phyloP scores from a whole-genome alignment of 768 basidiomycete genomes.

The Pleurotus salmoneostramineus region DNA sequence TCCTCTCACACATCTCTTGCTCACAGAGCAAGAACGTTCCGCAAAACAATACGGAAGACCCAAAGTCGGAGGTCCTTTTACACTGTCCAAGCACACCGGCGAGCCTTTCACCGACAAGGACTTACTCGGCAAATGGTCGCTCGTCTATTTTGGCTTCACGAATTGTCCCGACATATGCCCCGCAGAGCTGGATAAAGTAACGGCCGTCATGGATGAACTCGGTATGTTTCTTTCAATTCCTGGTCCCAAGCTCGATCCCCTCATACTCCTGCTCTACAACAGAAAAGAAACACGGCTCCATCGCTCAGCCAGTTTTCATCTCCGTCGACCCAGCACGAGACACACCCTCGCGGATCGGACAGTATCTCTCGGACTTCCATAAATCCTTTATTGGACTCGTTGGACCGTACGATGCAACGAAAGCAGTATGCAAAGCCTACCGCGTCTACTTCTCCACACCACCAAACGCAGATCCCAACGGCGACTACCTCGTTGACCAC shows the following conservation, averaged over 20 bases:
- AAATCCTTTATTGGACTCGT: conserved; percentile 84
- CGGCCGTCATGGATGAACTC: conserved; percentile 64
- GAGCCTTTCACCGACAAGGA: conserved; percentile 78
- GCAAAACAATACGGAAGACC: conserved; percentile 79
- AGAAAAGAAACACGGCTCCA: conserved; percentile 68
- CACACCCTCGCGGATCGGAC: conserved; percentile 51
- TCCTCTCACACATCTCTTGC: not conserved
- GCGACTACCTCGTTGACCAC: conserved; percentile 97
- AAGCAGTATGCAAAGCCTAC: conserved; percentile 90
- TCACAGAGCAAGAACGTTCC: conserved; percentile 68
- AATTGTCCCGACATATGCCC: conserved; percentile 99
- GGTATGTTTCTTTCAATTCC: conserved; percentile 43
- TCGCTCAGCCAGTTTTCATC: conserved; percentile 90
- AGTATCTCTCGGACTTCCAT: conserved; percentile 84
- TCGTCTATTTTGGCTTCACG: conserved; percentile 97
- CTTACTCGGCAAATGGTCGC: conserved; percentile 85
- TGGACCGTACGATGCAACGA: conserved; percentile 78
- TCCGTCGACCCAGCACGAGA: conserved; percentile 97
- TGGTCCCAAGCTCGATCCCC: not conserved
- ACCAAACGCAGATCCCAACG: conserved; percentile 77
- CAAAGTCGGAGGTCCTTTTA: conserved; percentile 89
- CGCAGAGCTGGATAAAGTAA: conserved; percentile 95
- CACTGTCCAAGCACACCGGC: conserved; percentile 57
- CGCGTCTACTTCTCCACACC: conserved; percentile 98
- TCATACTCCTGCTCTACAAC: conserved; percentile 8